Conservation (phyloP, 768 basidiomycete genomes). For the Calvatia gigantea region DNA sequence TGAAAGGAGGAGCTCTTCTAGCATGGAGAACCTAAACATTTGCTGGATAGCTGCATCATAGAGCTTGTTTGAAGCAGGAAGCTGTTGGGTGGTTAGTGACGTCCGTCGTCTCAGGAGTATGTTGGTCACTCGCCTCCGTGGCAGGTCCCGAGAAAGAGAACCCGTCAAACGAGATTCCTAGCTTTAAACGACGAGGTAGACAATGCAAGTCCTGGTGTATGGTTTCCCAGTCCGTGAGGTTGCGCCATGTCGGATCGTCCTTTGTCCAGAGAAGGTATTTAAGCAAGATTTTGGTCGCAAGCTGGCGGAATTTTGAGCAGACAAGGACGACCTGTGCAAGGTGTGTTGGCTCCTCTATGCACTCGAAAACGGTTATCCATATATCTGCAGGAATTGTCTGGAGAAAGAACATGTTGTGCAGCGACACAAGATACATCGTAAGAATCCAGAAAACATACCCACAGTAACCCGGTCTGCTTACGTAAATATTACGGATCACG, state of each 20-base stretch:
- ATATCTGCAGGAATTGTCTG: slow-evolving; percentile 25
- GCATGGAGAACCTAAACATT: slow-evolving; percentile 20
- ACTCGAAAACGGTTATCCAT: slow-evolving; percentile 28
- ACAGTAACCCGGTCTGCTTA: slow-evolving; percentile 13
- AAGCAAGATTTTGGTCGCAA: slow-evolving; percentile 23
- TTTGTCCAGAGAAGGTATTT: slow-evolving; percentile 24
- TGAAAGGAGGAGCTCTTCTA: slow-evolving; percentile 21
- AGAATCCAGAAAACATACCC: slow-evolving; percentile 12
- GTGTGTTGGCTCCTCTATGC: slow-evolving; percentile 16
- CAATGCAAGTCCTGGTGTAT: slow-evolving; percentile 12
- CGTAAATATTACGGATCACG: neutral
- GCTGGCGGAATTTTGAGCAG: slow-evolving; percentile 21
- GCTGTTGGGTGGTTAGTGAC: slow-evolving; percentile 3
- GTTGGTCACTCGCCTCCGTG: neutral
- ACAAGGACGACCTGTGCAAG: slow-evolving; percentile 20
- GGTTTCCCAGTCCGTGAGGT: slow-evolving; percentile 22
- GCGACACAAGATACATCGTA: slow-evolving; percentile 4
- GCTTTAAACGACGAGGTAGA: slow-evolving; percentile 20
- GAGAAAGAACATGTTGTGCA: slow-evolving; percentile 13
- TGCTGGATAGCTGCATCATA: slow-evolving; percentile 21
- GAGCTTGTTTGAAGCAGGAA: slow-evolving; percentile 8
- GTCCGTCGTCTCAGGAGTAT: neutral
- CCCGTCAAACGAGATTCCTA: slow-evolving; percentile 21
- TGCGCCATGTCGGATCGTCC: slow-evolving; percentile 15
- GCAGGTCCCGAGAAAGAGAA: neutral